A percentile compares a stretch with the other conserved stretches of the same genome.
phyloP scores from a whole-genome alignment of 192 early-diverging fungal species.

The Blastocladiella britannica region DNA sequence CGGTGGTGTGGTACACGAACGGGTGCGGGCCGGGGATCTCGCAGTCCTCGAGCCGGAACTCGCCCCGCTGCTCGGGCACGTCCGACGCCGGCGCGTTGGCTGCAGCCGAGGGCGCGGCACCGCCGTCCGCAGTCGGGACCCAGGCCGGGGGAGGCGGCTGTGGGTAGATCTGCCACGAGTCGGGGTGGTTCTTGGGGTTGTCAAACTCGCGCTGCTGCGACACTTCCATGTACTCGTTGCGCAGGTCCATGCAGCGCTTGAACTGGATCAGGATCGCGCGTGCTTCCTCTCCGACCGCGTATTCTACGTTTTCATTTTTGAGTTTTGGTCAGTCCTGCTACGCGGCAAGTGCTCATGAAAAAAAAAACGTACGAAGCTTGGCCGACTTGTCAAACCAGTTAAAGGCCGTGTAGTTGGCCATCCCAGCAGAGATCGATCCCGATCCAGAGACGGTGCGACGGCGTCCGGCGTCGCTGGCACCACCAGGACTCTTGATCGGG shows the following conservation, averaged over 20 bases:
- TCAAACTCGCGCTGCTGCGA: slow-evolving; percentile 50
- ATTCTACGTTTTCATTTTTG: too few species aligned
- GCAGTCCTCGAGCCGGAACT: slow-evolving; percentile 16
- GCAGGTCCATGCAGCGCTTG: slow-evolving; percentile 50
- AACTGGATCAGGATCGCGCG: slow-evolving; percentile 35
- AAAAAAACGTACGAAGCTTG: too few species aligned
- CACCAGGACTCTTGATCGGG: too few species aligned
- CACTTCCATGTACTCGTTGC: slow-evolving; percentile 62
- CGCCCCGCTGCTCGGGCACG: background rate
- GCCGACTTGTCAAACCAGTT: too few species aligned
- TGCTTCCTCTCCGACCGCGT: slow-evolving; percentile 38
- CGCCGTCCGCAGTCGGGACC: slow-evolving; percentile 13
- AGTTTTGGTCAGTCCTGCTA: too few species aligned
- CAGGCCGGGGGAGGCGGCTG: slow-evolving; percentile 55
- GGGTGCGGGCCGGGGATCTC: slow-evolving; percentile 15
- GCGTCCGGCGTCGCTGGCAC: too few species aligned
- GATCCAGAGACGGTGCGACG: too few species aligned
- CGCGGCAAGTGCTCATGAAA: too few species aligned
- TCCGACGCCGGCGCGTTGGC: background rate
- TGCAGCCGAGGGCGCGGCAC: slow-evolving; percentile 6
- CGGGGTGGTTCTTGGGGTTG: slow-evolving; percentile 59
- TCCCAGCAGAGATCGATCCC: too few species aligned
- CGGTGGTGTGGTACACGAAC: slow-evolving; percentile 24
- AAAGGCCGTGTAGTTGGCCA: too few species aligned
- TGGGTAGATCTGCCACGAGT: slow-evolving; percentile 77